These are phyloP conservation scores for Daldinia sp. DNA, from an alignment of 2,329 filamentous ascomycete species.

Conservation along the genomic window DNA sequence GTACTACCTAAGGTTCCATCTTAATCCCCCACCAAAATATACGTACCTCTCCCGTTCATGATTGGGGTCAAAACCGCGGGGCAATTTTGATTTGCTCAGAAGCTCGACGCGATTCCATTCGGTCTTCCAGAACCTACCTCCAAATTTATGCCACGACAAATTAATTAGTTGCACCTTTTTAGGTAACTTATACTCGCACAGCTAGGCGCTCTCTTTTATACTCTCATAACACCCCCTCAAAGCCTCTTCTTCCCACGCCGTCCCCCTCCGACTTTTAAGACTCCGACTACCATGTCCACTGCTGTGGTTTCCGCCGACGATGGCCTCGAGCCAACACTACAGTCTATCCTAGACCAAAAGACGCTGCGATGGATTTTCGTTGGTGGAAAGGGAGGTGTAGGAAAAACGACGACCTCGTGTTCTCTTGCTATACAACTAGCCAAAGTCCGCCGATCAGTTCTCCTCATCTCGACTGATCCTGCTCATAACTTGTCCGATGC, in stretches of 20 bases:
- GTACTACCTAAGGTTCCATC: neutral
- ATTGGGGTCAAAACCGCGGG: conserved; percentile 17
- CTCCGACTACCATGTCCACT: conserved; percentile 48
- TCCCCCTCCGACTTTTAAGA: neutral
- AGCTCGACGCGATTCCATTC: conserved; percentile 23
- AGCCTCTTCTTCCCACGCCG: neutral
- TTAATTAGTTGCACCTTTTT: conserved; percentile 9
- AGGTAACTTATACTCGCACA: neutral
- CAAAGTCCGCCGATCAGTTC: conserved; percentile 90
- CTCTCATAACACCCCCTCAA: neutral
- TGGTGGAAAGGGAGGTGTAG: conserved; percentile 96
- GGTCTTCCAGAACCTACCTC: conserved; percentile 28
- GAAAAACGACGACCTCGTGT: conserved; percentile 99
- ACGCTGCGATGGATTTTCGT: conserved; percentile 99
- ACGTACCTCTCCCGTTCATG: conserved; percentile 6
- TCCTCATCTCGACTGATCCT: conserved; percentile 97
- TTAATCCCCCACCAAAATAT: conserved; percentile 17
- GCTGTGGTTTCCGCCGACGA: conserved; percentile 67
- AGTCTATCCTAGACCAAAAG: conserved; percentile 94
- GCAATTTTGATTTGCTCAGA: conserved; percentile 21
- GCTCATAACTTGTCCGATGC: conserved; percentile 98
- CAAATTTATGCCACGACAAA: conserved; percentile 23
- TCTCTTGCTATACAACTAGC: conserved; percentile 98
- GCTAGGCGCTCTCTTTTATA: neutral
- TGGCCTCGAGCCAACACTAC: conserved; percentile 90